phyloP scores from a whole-genome alignment of 75 land plant species.

The Ceratopteris richardii region DNA sequence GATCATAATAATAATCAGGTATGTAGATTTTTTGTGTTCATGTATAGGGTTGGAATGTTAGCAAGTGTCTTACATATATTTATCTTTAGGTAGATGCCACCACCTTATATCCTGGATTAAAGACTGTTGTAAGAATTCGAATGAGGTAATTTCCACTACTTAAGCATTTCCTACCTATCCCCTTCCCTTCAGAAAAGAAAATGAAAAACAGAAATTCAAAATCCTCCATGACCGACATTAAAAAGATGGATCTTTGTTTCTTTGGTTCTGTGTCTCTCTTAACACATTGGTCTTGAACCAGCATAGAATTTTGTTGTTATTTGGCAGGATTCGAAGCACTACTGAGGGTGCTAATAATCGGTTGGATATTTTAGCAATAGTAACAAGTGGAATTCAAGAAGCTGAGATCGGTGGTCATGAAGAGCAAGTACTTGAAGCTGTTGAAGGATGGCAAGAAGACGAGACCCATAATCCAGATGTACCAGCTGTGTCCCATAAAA shows the following conservation, averaged over 20 bases:
- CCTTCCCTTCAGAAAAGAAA: too few species aligned
- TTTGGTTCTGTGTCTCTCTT: too few species aligned
- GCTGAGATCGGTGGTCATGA: constrained; percentile 36
- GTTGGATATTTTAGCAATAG: constrained; percentile 65
- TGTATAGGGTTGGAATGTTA: too few species aligned
- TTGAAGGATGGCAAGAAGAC: constrained; percentile 76
- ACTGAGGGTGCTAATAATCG: constrained; percentile 76
- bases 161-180: too few species aligned
- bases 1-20: constrained; percentile 72
- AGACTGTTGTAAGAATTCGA: constrained; percentile 82
- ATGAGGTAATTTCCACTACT: constrained; percentile 58
- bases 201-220: too few species aligned
- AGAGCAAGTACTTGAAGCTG: constrained; percentile 48
- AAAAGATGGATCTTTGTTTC: too few species aligned
- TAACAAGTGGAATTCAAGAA: constrained; percentile 77
- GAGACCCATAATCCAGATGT: constrained; percentile 93
- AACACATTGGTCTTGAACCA: too few species aligned
- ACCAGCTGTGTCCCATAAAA: constrained; percentile 78
- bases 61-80: too few species aligned
- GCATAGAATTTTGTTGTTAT: background rate
- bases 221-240: too few species aligned
- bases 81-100: constrained; percentile 69
- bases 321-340: constrained; percentile 75
- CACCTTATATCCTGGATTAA: constrained; percentile 67
- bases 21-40: background rate